phyloP scores from a whole-genome alignment of 2,329 filamentous ascomycete species.

The Fusarium floridanum region DNA sequence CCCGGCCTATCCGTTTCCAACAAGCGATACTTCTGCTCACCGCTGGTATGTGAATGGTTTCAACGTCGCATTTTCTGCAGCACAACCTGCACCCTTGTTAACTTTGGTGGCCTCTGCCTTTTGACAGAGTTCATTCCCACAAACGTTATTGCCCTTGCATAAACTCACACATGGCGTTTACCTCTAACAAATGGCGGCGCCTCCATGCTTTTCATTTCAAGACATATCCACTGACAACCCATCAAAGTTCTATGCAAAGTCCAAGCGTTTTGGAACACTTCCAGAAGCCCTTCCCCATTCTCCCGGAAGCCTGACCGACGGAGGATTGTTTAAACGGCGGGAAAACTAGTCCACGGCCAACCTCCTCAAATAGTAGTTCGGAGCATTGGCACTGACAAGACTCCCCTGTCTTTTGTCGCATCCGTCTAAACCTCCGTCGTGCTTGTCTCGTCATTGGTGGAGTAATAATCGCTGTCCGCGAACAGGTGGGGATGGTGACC shows the following conservation, averaged over 20 bases:
- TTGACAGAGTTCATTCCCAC: neutral
- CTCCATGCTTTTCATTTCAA: neutral
- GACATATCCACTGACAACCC: neutral
- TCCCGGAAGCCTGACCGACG: neutral
- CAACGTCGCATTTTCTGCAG: neutral
- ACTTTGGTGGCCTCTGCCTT: neutral
- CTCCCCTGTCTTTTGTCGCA: neutral
- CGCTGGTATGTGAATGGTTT: neutral
- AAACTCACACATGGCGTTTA: neutral
- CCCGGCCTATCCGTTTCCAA: neutral
- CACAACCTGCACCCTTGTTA: neutral
- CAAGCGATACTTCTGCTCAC: neutral
- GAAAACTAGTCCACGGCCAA: neutral
- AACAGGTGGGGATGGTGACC: neutral
- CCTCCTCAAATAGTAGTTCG: neutral
- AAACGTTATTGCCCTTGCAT: neutral
- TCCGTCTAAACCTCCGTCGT: neutral
- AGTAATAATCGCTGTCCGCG: neutral
- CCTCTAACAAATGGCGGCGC: neutral
- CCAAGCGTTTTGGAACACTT: neutral
- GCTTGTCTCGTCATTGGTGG: constrained; percentile 9
- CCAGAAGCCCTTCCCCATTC: neutral
- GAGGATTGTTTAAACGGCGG: neutral
- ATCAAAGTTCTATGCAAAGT: neutral
- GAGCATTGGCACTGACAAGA: neutral